Base-by-base conservation (phyloP, 2,329 filamentous ascomycete species). In the Penicillium sp. region DNA sequence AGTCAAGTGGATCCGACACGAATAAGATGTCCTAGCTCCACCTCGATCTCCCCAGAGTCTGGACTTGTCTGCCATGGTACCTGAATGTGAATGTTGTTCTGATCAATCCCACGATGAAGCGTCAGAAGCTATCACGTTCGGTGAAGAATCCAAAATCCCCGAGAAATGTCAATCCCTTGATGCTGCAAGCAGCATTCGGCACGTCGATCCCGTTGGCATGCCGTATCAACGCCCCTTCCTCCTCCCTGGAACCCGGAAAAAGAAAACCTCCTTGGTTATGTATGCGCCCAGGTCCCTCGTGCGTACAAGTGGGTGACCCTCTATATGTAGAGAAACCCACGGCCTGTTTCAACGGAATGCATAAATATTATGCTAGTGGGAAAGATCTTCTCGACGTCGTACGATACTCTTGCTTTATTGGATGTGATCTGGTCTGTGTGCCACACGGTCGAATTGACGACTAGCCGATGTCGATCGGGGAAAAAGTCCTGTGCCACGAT, bases 181-280 rank as follows among this genome's bases (percentile, higher is more conserved):
- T 43, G 29, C 46, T 49, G 53, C 46, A 55, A 50, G 33, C 40
- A n/a, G 40, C 55, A 52, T 50, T 56, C 49, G 53, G 53, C 47
- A 56, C 49, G 56, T 58, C 57, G 57, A 59, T 59, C 55, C 43
- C 27, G 46, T 38, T 45, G 42, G 52, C 56, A 61, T 42, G 42
- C 31, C 27, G 42, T 56, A 55, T 35, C 41, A 57, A 63, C 52
- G 53, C 55, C 56, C 55, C 49, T 59, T 52, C 53, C 39, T 37
- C 49, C 32, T 52, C 52, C 52, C 52, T 54, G 20, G 28, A 35
- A 35, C 9, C 42, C 40, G 37, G 37, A 35, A 35, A 35, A 35
- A 18, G 32, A 9, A 20, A 20, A 3, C 7, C 8, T 29, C 27
- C 10, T 29, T 4, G 28, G 10, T 8, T 9, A 28, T 9, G 27